Percentiles rank a stretch among this genome's conserved stretches.
phyloP scores from a whole-genome alignment of 768 basidiomycete genomes.

The Amanita fuliginea region DNA sequence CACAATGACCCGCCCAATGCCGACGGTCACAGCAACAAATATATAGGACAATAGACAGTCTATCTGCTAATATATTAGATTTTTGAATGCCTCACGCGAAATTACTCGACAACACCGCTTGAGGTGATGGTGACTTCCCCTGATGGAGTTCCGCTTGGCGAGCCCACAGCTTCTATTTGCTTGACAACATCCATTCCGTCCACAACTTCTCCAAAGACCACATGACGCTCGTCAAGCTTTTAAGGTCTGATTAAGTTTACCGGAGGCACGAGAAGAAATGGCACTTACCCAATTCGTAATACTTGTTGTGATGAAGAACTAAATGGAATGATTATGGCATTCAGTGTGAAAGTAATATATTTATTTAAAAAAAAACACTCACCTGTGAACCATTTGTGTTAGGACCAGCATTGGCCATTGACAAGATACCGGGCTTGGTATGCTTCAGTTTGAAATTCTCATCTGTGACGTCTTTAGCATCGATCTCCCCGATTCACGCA shows the following conservation, averaged over 20 bases:
- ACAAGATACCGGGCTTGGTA: conserved; percentile 49
- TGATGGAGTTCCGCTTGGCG: conserved; percentile 24
- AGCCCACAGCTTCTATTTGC: conserved; percentile 39
- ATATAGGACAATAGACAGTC: neutral
- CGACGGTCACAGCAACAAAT: neutral
- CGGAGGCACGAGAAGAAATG: neutral
- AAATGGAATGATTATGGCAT: neutral
- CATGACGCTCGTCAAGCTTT: conserved; percentile 52
- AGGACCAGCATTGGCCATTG: conserved; percentile 80
- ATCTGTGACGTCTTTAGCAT: conserved; percentile 26
- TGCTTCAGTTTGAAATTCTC: conserved; percentile 78
- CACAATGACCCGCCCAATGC: neutral
- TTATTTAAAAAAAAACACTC: conserved; percentile 6
- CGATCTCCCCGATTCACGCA: neutral
- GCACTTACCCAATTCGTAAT: conserved; percentile 49
- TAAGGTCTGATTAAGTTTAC: neutral
- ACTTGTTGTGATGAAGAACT: conserved; percentile 76
- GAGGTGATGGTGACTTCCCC: conserved; percentile 45
- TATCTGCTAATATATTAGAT: neutral
- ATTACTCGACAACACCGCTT: conserved; percentile 35
- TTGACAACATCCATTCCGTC: conserved; percentile 58
- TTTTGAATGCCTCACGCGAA: neutral
- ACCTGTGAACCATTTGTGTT: conserved; percentile 78
- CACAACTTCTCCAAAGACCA: conserved; percentile 63
- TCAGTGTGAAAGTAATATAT: neutral